Base-by-base conservation (phyloP, 2,329 filamentous ascomycete genomes). In the Alternaria sp. region DNA sequence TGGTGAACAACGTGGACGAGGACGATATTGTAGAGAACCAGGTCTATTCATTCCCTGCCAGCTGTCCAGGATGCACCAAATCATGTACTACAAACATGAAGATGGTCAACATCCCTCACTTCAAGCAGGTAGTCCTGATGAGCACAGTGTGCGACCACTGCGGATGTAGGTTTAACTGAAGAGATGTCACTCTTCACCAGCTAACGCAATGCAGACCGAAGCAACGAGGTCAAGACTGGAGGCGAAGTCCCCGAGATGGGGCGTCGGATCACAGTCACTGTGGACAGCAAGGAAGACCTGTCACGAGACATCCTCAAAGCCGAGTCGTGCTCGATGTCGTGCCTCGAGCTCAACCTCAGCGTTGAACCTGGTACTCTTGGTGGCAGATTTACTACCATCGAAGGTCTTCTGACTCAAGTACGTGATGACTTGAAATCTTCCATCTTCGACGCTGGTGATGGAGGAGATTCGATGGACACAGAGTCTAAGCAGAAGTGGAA, bases 81-180 rank as follows among this genome's bases (percentile, higher is more conserved):
- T 81, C 87, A 4, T 97, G 93, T 80, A 88, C 88, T 4, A 96
- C 96, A 9, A 93, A 97, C 79, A 97, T 97, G 92, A 97, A 97
- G 83, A 96, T 97, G 89, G 92, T 98, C 56, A 92, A 96, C 72
- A 97, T 99, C 62, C 95, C 95, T 0, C 90, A 97, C 80, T 99
- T 99, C 82, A 96, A 97, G 80, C 92, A 98, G 74, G 95, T 99
- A 3, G 89, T 97, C 39, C 84, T 99, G 70, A 98, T 97, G 91
- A 93, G 89, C 68, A 98, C 94, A 2, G 89, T 92, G 28, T 99
- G 95, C 80, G 89, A 94, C 28, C 85, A 90, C 77, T 99, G 95
- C 76, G 94, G 94, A 57, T 96, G 78, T 74, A 72, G 67, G 74
- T 74, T 34, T 23, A 45, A 11, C 17, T 24, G 11, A 24, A 40